Evolutionary conservation across 192 early-diverging fungal species (phyloP).

Genomic region (Geranomyces variabilis): DNA sequence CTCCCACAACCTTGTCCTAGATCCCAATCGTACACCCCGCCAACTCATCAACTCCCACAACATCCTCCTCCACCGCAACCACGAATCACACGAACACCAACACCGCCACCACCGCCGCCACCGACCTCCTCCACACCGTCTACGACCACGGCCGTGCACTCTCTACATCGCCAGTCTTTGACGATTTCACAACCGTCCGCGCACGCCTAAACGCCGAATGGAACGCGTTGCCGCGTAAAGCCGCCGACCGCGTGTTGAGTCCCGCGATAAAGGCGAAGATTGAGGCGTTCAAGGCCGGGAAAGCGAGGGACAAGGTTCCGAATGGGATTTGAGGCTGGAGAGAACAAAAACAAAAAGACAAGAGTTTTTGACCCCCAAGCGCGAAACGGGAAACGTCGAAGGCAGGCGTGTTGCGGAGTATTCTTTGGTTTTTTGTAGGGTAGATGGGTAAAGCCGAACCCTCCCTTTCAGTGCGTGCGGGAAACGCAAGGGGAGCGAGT

Average conservation of each 20-base stretch:
- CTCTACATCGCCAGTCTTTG: constrained; percentile 46
- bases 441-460: too few species aligned
- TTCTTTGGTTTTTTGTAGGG: too few species aligned
- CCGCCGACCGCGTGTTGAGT: constrained; percentile 38
- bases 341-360: too few species aligned
- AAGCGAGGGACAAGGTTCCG: not conserved
- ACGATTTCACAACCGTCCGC: constrained; percentile 63
- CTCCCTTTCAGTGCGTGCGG: too few species aligned
- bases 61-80: too few species aligned
- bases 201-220: constrained; percentile 61
- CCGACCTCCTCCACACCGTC: constrained; percentile 1
- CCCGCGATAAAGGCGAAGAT: constrained; percentile 27
- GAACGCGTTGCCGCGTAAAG: constrained; percentile 47
- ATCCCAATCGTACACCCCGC: constrained; percentile 29
- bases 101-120: too few species aligned
- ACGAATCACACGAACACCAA: too few species aligned
- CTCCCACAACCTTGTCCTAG: too few species aligned
- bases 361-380: constrained; percentile 2
- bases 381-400: too few species aligned
- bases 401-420: too few species aligned
- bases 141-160: constrained; percentile 5
- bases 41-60: not conserved
- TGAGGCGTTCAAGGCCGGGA: constrained; percentile 9
- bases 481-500: too few species aligned
- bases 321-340: not conserved